Percentiles rank a stretch among this genome's conserved stretches.
phyloP scores from a whole-genome alignment of 2,329 filamentous ascomycete genomes.

The Exophiala xenobiotica region DNA sequence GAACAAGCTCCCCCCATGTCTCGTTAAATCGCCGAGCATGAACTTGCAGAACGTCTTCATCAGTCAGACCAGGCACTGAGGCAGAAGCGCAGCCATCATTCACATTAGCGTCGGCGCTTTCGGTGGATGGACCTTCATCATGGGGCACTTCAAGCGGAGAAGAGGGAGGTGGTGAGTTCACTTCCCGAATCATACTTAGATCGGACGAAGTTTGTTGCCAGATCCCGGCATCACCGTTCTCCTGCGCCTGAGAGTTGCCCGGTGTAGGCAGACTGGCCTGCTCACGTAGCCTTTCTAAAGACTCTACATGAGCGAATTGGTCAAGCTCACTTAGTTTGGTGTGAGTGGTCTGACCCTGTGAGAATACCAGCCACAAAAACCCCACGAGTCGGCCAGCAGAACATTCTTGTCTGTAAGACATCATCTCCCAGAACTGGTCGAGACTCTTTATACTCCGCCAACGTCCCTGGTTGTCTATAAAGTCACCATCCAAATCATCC shows the following conservation, averaged over 20 bases:
- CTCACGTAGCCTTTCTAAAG: neutral
- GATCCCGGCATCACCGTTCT: neutral
- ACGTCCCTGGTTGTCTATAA: conserved; percentile 60
- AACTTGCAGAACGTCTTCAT: neutral
- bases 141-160: conserved; percentile 6
- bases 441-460: conserved; percentile 84
- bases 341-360: conserved; percentile 47
- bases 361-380: conserved; percentile 89
- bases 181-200: conserved; percentile 1
- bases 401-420: conserved; percentile 94
- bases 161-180: conserved; percentile 16
- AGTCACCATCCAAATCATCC: conserved; percentile 82
- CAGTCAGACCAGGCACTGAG: too few species aligned
- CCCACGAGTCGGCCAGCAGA: conserved; percentile 89
- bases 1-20: conserved; percentile 17
- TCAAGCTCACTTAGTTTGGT: conserved; percentile 6
- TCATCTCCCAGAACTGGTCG: conserved; percentile 98
- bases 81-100: too few species aligned
- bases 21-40: neutral
- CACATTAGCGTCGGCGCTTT: too few species aligned
- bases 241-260: conserved; percentile 6
- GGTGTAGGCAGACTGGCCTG: conserved; percentile 5
- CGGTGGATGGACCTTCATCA: neutral
- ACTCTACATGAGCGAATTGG: neutral
- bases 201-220: neutral